Evolutionary conservation across 208 protist genomes (phyloP), one percentile per base, ranked within the genome.

Genomic region (Leishmania turanica): DNA sequence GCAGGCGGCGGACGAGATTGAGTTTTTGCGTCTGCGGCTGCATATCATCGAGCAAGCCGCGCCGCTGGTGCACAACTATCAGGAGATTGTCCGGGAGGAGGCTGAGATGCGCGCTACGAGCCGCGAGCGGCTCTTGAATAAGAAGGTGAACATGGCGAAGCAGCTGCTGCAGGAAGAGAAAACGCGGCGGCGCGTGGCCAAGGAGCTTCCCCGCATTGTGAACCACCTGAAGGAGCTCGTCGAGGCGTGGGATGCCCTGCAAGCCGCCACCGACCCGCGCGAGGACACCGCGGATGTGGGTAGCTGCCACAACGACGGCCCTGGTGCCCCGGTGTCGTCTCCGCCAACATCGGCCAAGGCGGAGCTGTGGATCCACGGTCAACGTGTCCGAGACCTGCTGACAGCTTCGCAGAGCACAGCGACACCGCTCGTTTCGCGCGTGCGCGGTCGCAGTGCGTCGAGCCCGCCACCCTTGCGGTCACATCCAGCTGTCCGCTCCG

Each of bases 61-160:
- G 42, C 85, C 89, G 24, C 82, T 96, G 42, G 77, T 96, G 9
- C 51, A 65, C 2, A 77, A 84, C 58, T 89, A 90, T 13, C 76
- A 89, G 11, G 47, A 60, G 2, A 90, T 94, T 51, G 82, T 94
- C 7, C 62, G 82, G 7, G 88, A 90, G 75, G 81, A 93, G 72
- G 89, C 86, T 6, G 78, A 85, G 21, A 81, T 90, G 78, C 88
- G 88, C 56, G 84, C 89, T 17, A 87, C 78, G 47, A 91, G 90
- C 58, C 87, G 90, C 58, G 93, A 95, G 79, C 91, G 93, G 3
- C 88, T 97, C 45, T 78, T 97, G 21, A 95, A 87, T 72, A 92
- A 93, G 75, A 92, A 91, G 66, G 81, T 94, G 40, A 97, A 97
- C 87, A 97, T 97, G 93, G 93, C 93, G 51, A 93, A 95, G 79